Percentiles rank a stretch among this genome's conserved stretches.
Evolutionary conservation across 257 asterid genomes (phyloP).

Genomic region (Petunia axillaris): DNA sequence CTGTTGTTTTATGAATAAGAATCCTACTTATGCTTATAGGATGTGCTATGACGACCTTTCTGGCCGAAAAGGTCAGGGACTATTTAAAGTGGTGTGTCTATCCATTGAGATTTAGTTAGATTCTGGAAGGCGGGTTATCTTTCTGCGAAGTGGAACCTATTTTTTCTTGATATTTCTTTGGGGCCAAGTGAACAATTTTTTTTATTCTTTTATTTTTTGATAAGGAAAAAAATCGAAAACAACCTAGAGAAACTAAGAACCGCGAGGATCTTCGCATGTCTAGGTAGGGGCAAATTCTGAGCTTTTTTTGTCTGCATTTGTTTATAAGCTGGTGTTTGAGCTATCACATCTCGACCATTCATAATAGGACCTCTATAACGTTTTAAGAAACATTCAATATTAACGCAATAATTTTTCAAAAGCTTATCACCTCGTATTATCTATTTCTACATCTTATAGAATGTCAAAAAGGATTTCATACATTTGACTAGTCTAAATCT

Average conservation of each 20-base stretch:
- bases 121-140: not conserved
- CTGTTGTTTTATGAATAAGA: not conserved
- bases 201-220: not conserved
- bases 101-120: not conserved
- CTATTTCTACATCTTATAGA: no score
- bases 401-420: not conserved
- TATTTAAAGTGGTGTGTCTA: not conserved
- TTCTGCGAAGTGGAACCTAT: not conserved
- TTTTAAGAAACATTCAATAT: not conserved
- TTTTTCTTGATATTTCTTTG: not conserved
- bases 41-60: not conserved
- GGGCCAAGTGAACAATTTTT: not conserved
- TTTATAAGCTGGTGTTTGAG: no score
- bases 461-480: not conserved
- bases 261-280: not conserved
- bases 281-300: no score
- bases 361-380: not conserved
- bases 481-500: not conserved
- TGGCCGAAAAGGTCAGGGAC: not conserved
- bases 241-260: not conserved
- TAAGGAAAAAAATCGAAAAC: not conserved
- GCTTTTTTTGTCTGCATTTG: not conserved
- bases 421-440: not conserved
- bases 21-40: not conserved
- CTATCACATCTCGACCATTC: not conserved